Base-by-base conservation (phyloP, 2,329 filamentous ascomycete genomes). In the Dactylellina haptotyla region DNA sequence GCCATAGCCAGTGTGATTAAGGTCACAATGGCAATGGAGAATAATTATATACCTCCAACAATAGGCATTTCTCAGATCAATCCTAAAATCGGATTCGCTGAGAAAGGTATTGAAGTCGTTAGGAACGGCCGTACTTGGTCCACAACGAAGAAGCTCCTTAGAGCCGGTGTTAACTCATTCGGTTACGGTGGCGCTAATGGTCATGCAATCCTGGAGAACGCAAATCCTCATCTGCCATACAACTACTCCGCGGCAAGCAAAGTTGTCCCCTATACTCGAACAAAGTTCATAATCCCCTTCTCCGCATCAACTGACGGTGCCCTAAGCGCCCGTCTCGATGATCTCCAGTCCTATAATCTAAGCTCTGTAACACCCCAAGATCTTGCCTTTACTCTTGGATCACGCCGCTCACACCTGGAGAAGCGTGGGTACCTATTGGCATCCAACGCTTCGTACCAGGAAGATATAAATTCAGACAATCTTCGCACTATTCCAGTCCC, bases 131-230 rank as follows among this genome's bases (percentile, higher is more conserved):
- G 32, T 34, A 34, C 32, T 6, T 34, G 6, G 14, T 6, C 32
- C 6, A 6, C 14, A 34, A 34, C 32, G 14, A 34, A 34, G 6
- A 34, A 34, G 14, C 32, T 34, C 14, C 6, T 34, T 34, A 34
- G 6, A 6, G 32, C 6, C 32, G 32, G 14, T 14, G 32, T 6
- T 34, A 14, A 34, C 6, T 34, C 32, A 34, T 34, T 80, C 58
- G 79, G 79, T 3, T 80, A 79, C 46, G 79, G 79, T 45, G 64
- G 64, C 5, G 64, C 64, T 1, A 69, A 69, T 28, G 64, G 45
- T 10, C 64, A 69, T 39, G 64, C 54, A 16, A 61, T 69, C 20
- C n/a, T 69, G 3, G 64, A 69, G 18, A 61, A 54, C 39, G 54
- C 64, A 18, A 4, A 0, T 10, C 1, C 34, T 5, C 64, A 69